These are phyloP conservation scores for Domatiomyces globalis DNA, from an alignment of 2,329 filamentous ascomycete species.

Conservation along the genomic window DNA sequence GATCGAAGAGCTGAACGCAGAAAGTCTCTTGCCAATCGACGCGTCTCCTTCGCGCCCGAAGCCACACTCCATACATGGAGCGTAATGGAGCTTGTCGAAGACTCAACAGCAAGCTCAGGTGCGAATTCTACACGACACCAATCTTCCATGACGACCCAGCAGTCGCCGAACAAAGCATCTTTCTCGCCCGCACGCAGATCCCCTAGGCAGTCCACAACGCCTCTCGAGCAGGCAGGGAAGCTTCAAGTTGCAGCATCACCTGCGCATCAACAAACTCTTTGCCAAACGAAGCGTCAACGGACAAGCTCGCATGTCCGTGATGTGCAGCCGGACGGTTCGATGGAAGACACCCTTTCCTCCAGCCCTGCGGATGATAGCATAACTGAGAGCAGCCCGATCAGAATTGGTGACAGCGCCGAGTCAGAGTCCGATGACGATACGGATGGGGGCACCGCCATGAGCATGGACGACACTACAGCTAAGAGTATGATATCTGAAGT, in stretches of 20 bases:
- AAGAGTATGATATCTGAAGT: conserved; percentile 51
- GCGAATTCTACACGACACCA: conserved; percentile 62
- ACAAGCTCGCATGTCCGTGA: conserved; percentile 44
- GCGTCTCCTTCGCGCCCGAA: conserved; percentile 94
- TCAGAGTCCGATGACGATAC: conserved; percentile 40
- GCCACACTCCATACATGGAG: conserved; percentile 96
- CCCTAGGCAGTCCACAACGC: conserved; percentile 35
- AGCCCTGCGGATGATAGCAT: conserved; percentile 40
- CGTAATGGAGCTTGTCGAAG: conserved; percentile 75
- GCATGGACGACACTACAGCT: conserved; percentile 61
- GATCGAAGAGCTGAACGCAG: conserved; percentile 75
- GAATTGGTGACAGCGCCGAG: conserved; percentile 36
- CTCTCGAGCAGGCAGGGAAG: conserved; percentile 46
- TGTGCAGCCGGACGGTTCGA: conserved; percentile 23
- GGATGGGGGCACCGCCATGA: conserved; percentile 69
- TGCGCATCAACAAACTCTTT: conserved; percentile 49
- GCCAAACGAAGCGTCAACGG: conserved; percentile 39
- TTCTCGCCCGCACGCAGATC: conserved; percentile 6
- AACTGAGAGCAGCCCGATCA: conserved; percentile 26
- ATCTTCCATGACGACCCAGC: conserved; percentile 41
- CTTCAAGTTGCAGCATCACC: conserved; percentile 45
- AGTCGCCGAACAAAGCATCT: conserved; percentile 9
- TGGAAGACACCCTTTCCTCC: conserved; percentile 54
- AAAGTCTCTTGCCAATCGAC: conserved; percentile 82
- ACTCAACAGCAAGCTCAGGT: conserved; percentile 62